Evolutionary conservation across 2,329 filamentous ascomycete species (phyloP).

Genomic region (Endothia cerciana): DNA sequence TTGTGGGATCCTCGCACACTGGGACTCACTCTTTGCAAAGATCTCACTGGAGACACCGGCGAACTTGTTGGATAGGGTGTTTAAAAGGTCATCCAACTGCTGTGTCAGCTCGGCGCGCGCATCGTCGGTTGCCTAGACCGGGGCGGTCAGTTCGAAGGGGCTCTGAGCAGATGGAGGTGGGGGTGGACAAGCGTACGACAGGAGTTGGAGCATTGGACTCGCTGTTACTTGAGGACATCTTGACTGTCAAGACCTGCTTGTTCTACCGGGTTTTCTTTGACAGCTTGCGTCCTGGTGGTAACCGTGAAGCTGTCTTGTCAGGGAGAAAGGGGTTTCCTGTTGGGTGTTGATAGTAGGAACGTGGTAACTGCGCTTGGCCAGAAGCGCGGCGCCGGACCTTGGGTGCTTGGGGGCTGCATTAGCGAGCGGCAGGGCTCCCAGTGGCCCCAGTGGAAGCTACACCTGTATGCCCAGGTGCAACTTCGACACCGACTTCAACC

Average conservation of each 20-base stretch:
- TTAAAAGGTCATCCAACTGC: conserved; percentile 85
- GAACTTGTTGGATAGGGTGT: conserved; percentile 84
- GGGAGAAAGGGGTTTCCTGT: neutral
- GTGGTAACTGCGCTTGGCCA: neutral
- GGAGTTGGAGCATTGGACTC: conserved; percentile 22
- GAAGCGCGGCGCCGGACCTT: conserved; percentile 1
- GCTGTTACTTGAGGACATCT: conserved; percentile 28
- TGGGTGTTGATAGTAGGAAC: neutral
- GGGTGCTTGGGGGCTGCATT: conserved; percentile 16
- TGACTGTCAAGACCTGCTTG: neutral
- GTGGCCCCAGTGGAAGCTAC: neutral
- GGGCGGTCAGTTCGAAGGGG: neutral
- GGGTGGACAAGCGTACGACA: neutral
- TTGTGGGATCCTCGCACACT: neutral
- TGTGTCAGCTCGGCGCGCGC: conserved; percentile 69
- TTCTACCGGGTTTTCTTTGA: neutral
- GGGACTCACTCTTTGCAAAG: conserved; percentile 79
- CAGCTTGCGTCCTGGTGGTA: neutral
- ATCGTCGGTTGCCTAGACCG: conserved; percentile 46
- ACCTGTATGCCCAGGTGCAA: neutral
- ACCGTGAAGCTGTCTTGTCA: neutral
- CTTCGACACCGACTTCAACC: neutral
- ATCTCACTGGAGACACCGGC: conserved; percentile 83
- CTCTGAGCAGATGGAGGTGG: neutral
- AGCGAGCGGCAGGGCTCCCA: conserved; percentile 5